Conservation (phyloP, 73 alveolate species). For the Paramecium tetraurelia region DNA sequence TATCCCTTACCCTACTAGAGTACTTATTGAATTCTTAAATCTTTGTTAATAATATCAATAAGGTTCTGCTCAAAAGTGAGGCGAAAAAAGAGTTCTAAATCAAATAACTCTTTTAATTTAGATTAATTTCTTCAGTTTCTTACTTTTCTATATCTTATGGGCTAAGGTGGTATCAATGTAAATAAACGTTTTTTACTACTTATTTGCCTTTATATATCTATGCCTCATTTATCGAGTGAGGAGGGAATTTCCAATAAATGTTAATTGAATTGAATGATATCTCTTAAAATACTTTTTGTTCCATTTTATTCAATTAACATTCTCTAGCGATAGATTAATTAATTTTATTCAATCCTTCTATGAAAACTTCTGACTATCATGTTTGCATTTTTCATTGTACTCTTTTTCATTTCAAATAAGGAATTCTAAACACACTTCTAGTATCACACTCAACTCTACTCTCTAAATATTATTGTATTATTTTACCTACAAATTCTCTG, state of each 20-base stretch:
- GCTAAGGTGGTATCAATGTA: slow-evolving; percentile 59
- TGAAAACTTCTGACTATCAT: not conserved
- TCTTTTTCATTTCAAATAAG: not conserved
- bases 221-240: no score
- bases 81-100: slow-evolving; percentile 5
- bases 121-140: not conserved
- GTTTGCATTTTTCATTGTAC: not conserved
- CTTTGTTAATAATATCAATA: slow-evolving; percentile 17
- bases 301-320: not conserved
- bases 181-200: no score
- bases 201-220: no score
- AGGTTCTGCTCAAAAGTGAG: not conserved
- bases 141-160: slow-evolving; percentile 39
- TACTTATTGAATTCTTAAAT: slow-evolving; percentile 28
- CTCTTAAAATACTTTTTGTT: not conserved
- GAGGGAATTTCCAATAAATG: no score
- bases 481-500: no score
- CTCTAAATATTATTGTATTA: no score
- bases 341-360: no score
- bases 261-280: no score
- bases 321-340: no score
- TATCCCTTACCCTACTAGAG: no score
- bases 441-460: not conserved
- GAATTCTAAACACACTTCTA: not conserved
- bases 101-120: slow-evolving; percentile 34